These are phyloP conservation scores for Fragaria vesca DNA, from an alignment of 306 rosid species.

Conservation along the genomic window DNA sequence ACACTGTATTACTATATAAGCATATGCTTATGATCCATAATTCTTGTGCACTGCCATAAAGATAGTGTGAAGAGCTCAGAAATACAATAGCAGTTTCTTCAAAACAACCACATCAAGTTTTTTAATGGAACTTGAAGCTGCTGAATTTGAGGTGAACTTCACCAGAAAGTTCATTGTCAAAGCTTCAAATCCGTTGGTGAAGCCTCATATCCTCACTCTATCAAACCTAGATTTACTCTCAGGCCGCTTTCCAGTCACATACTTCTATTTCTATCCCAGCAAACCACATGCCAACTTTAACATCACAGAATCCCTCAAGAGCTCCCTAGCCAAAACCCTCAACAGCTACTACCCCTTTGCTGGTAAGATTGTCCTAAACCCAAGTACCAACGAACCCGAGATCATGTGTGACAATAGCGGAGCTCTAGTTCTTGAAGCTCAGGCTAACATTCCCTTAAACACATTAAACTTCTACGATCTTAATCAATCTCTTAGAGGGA, in stretches of 20 bases:
- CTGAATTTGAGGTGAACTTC: conserved; percentile 48
- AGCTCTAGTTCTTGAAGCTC: conserved; percentile 59
- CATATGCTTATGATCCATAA: not conserved
- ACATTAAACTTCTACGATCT: conserved; percentile 58
- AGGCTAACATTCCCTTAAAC: conserved; percentile 43
- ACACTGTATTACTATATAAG: not conserved
- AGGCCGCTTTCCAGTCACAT: conserved; percentile 85
- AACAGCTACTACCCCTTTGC: conserved; percentile 59
- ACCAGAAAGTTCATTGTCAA: conserved; percentile 44
- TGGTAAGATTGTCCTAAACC: conserved; percentile 59
- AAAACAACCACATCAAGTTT: conserved; percentile 10
- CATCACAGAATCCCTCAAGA: conserved; percentile 44
- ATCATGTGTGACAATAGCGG: conserved; percentile 74
- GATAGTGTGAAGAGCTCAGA: not conserved
- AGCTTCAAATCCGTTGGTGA: conserved; percentile 42
- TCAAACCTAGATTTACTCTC: conserved; percentile 87
- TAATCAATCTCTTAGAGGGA: conserved; percentile 44
- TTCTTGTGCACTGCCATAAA: not conserved
- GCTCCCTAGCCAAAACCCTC: conserved; percentile 53
- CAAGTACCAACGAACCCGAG: conserved; percentile 61
- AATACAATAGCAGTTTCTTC: not conserved
- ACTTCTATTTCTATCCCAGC: conserved; percentile 64
- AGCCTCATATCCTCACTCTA: conserved; percentile 42
- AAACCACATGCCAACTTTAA: conserved; percentile 27
- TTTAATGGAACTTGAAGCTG: conserved; percentile 21